Evolutionary conservation across 176 grass and related monocot species (phyloP).

Genomic region (Stipa capillata): DNA sequence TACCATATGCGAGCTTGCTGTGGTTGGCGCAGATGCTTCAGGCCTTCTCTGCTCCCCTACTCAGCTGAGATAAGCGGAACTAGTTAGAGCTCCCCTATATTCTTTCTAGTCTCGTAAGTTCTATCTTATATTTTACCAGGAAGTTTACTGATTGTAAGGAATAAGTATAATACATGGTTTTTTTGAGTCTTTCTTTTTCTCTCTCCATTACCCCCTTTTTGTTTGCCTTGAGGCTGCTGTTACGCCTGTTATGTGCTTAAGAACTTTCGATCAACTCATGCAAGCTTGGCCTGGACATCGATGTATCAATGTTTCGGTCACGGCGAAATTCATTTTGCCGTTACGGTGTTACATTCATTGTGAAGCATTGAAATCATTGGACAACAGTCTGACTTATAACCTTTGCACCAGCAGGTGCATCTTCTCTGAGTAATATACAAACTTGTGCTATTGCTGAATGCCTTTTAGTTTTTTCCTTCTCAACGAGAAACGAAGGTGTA

Average conservation of each 20-base stretch:
- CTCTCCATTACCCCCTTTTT: slow-evolving; percentile 5
- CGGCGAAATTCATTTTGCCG: background rate
- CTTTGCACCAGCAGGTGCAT: background rate
- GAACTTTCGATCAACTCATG: slow-evolving; percentile 15
- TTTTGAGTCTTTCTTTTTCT: slow-evolving; percentile 15
- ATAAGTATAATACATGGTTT: slow-evolving; percentile 65
- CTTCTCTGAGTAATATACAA: background rate
- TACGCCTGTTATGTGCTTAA: slow-evolving; percentile 28
- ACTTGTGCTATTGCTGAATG: background rate
- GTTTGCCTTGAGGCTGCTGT: slow-evolving; percentile 35
- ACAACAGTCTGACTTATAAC: background rate
- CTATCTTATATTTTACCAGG: slow-evolving; percentile 29
- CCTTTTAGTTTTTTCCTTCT: background rate
- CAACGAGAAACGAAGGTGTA: background rate
- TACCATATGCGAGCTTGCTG: slow-evolving; percentile 80
- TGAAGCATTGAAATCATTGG: background rate
- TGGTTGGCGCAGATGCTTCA: slow-evolving; percentile 74
- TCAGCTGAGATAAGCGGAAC: slow-evolving; percentile 61
- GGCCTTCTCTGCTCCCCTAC: slow-evolving; percentile 85
- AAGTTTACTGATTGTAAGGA: slow-evolving; percentile 52
- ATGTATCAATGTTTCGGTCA: background rate
- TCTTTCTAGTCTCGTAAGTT: slow-evolving; percentile 32
- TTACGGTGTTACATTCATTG: background rate
- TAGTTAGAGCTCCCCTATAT: slow-evolving; percentile 37
- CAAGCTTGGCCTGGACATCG: background rate